Base-by-base conservation (phyloP, 164 flowering plant genomes). In the Umbilicus rupestris region DNA sequence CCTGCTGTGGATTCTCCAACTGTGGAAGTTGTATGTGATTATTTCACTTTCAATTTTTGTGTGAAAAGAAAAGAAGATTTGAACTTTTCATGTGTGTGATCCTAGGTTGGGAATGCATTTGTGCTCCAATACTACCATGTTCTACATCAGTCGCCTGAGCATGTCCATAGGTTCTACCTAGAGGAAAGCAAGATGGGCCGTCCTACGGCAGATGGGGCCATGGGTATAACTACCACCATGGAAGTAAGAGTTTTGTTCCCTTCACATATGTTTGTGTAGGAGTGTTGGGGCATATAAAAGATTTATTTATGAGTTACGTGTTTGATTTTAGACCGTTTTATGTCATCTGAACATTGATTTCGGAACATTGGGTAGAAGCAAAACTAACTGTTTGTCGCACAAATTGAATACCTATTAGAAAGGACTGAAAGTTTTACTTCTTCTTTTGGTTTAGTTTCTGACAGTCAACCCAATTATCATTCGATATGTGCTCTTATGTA, bases 81-180 rank as follows among this genome's bases (percentile, higher is more conserved):
- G 33, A 55, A 35, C 37, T 24, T 39, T 4, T 58, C 0, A 7
- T 37, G 22, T 58, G 39, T 30, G 12, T 63, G 46, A 39, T 2
- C 19, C 31, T 39, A 90, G 97, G 89, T 90, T 24, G 97, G 87
- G 20, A 80, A 84, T 68, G 95, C 92, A 0, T 90, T 90, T 69
- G 91, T 84, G 60, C 80, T 75, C 24, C 90, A 85, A 66, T 90
- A 90, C 68, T 90, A 88, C 72, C 83, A 73, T 39, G 86, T 88
- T 39, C 75, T 88, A 76, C 87, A 85, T 39, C 80, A 81, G 30
- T 84, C 88, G 0, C 92, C 95, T 2, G 84, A 75, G 74, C 81
- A 75, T 3, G 91, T 85, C 15, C 76, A 73, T 60, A 77, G 86
- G 24, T 88, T 88, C 70, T 90, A 90, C 67, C 88, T 85, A 71